A percentile compares a stretch with the other conserved stretches of the same genome.
phyloP scores from a whole-genome alignment of 75 land plant genomes.

The Pseudotsuga menziesii region DNA sequence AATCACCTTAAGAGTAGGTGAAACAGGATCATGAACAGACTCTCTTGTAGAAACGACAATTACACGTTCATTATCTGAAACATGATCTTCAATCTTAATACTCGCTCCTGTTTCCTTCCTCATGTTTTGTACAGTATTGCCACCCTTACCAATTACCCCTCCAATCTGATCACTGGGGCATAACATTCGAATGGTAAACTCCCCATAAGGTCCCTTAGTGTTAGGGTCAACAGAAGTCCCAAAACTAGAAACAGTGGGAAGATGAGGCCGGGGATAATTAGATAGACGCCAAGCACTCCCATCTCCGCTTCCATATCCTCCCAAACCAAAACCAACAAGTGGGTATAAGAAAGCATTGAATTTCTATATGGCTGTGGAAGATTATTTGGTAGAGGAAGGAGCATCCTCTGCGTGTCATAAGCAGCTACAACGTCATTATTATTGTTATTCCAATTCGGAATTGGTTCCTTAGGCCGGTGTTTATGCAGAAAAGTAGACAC shows the following conservation, averaged over 20 bases:
- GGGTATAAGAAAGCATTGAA: slow-evolving; percentile 24
- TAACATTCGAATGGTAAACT: slow-evolving; percentile 60
- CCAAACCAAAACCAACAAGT: slow-evolving; percentile 16
- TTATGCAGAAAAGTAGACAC: slow-evolving; percentile 73
- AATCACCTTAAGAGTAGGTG: slow-evolving; percentile 80
- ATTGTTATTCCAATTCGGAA: slow-evolving; percentile 44
- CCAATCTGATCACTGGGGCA: slow-evolving; percentile 92
- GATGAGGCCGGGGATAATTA: slow-evolving; percentile 14
- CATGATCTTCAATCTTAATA: slow-evolving; percentile 73
- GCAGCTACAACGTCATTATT: slow-evolving; percentile 28
- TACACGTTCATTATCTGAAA: slow-evolving; percentile 62
- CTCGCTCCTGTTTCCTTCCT: slow-evolving; percentile 82
- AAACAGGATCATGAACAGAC: slow-evolving; percentile 57
- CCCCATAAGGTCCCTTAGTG: slow-evolving; percentile 26
- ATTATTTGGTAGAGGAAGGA: slow-evolving; percentile 32
- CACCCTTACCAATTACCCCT: slow-evolving; percentile 91
- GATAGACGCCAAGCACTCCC: slow-evolving; percentile 33
- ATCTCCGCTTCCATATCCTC: slow-evolving; percentile 39
- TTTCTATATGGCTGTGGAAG: slow-evolving; percentile 21
- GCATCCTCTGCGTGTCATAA: slow-evolving; percentile 46
- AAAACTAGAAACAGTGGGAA: slow-evolving; percentile 14
- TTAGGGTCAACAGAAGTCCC: background rate
- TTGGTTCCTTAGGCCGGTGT: slow-evolving; percentile 66
- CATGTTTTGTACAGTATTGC: slow-evolving; percentile 64
- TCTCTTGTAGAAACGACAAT: slow-evolving; percentile 67